phyloP scores from a whole-genome alignment of 2,329 filamentous ascomycete species.

The Rutstroemia sp. region DNA sequence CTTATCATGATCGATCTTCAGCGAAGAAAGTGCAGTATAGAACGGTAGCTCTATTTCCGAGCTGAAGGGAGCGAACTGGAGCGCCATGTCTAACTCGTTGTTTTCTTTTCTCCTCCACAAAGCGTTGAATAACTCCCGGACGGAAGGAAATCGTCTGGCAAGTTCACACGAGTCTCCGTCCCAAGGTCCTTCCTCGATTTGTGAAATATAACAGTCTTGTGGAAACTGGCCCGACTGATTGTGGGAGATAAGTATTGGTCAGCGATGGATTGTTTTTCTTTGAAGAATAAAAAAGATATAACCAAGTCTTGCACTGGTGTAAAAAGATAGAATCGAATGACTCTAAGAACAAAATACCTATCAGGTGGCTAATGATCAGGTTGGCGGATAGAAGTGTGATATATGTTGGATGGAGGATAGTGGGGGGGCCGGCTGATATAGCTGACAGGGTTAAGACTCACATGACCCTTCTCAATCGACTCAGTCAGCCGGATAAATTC shows the following conservation, averaged over 20 bases:
- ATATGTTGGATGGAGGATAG: background rate
- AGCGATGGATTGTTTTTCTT: background rate
- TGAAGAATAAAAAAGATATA: background rate
- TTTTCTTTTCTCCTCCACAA: background rate
- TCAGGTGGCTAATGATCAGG: background rate
- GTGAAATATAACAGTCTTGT: slow-evolving; percentile 1
- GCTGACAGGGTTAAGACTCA: slow-evolving; percentile 5
- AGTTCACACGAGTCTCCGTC: slow-evolving; percentile 4
- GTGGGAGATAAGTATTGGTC: background rate
- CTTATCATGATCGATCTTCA: slow-evolving; percentile 95
- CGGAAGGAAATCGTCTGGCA: background rate
- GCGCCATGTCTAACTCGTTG: slow-evolving; percentile 25
- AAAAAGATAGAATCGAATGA: too few relatives aligned
- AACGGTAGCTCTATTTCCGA: slow-evolving; percentile 95
- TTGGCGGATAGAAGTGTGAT: background rate
- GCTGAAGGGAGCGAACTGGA: slow-evolving; percentile 81
- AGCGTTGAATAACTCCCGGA: background rate
- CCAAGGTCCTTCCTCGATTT: slow-evolving; percentile 6
- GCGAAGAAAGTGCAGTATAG: slow-evolving; percentile 83
- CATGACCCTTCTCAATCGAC: background rate
- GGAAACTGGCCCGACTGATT: background rate
- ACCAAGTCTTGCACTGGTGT: background rate
- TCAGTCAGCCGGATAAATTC: slow-evolving; percentile 1
- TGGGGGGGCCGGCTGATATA: background rate
- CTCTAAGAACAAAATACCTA: too few relatives aligned